Evolutionary conservation across 345 rosid species (phyloP).

Genomic region (Lepidium africanum): DNA sequence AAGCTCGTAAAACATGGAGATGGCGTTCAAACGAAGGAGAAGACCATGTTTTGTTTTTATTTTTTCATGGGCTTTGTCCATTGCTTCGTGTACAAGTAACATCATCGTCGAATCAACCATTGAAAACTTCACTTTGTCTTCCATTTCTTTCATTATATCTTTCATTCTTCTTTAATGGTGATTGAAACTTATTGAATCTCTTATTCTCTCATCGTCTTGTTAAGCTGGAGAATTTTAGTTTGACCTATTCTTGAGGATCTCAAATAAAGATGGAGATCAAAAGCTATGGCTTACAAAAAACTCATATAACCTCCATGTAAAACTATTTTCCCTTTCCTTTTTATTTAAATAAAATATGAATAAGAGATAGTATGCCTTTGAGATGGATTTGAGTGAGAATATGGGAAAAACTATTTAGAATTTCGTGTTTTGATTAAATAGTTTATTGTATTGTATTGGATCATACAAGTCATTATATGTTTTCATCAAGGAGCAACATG

Average conservation of each 20-base stretch:
- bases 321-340: no score
- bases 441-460: no score
- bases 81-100: conserved; percentile 64
- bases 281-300: no score
- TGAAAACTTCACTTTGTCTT: conserved; percentile 49
- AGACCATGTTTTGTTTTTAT: conserved; percentile 57
- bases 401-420: no score
- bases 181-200: not conserved
- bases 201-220: not conserved
- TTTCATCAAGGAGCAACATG: no score
- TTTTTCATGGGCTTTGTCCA: conserved; percentile 74
- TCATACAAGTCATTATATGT: no score
- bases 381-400: no score
- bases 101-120: conserved; percentile 76
- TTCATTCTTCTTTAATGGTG: not conserved
- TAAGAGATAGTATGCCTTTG: no score
- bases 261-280: not conserved
- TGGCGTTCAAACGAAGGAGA: conserved; percentile 59
- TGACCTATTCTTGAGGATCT: conserved; percentile 27
- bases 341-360: no score
- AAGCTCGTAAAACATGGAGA: conserved; percentile 69
- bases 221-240: not conserved
- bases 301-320: no score
- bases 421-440: no score
- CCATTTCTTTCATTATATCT: conserved; percentile 28